Evolutionary conservation across 371 early-diverging fungal genomes (phyloP), one percentile per base, ranked within the genome.

Genomic region (Apophysomyces trapeziformis): DNA sequence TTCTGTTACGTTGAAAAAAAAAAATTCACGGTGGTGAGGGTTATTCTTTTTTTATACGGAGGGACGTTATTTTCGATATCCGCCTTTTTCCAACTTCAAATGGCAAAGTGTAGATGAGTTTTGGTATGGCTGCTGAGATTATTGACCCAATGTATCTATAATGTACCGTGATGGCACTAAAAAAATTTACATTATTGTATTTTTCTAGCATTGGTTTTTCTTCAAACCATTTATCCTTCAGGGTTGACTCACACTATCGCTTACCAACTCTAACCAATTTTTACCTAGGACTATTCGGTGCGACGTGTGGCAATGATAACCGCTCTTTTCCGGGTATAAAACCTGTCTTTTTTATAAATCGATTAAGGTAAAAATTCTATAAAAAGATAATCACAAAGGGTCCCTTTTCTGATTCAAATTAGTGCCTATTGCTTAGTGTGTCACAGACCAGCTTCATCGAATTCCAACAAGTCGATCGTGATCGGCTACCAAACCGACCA

Each of bases 321-420:
- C 54, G 21, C 21, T 26, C 54, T 50, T 50, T 50, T 50, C 54
- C 54, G 54, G 54, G 54, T 50, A 50, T 50, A 50, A 21, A 50
- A 50, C 32, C 32, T 26, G 32, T 26, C 32, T 26, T 26, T 26
- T 26, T 47, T 21, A 11, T 8, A 9, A 21, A 9, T 50, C 21
- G 54, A 50, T 50, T 50, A 50, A 50, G 54, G 54, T 32, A 50
- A 50, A 50, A 50, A n/a, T 50, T 50, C 54, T 50, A 50, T 50
- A 50, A 50, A 50, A 50, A 50, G 54, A 41, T 11, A 41, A 41
- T 41, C 41, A 5, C 13, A 5, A 41, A 41, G 1, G 41, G 41
- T 41, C 41, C 41, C 41, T 41, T 41, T 41, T 41, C 5, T 13
- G 5, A 8, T 41, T 41, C 41, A 41, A 41, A 41, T 41, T 41